phyloP scores from a whole-genome alignment of 257 asterid genomes.

The Misopates orontium region DNA sequence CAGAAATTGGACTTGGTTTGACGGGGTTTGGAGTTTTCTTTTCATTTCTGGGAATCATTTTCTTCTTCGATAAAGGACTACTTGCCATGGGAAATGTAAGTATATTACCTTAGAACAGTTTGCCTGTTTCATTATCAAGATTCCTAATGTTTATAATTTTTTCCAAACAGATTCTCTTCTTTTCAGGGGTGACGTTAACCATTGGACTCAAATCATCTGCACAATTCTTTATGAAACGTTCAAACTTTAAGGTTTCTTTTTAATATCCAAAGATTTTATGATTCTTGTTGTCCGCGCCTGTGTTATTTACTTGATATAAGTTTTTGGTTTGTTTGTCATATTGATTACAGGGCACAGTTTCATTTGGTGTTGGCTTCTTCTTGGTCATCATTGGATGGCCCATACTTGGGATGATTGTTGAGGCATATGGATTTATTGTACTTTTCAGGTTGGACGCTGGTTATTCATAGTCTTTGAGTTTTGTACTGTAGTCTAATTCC shows the following conservation, averaged over 20 bases:
- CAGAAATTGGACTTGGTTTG: slow-evolving; percentile 97
- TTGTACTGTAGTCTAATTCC: slow-evolving; percentile 14
- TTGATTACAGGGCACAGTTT: slow-evolving; percentile 65
- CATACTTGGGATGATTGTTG: slow-evolving; percentile 87
- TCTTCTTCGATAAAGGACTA: slow-evolving; percentile 91
- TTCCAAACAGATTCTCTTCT: slow-evolving; percentile 80
- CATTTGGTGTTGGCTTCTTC: slow-evolving; percentile 82
- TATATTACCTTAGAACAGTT: slow-evolving; percentile 11
- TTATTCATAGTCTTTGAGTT: slow-evolving; percentile 3
- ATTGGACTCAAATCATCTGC: slow-evolving; percentile 82
- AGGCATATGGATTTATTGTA: slow-evolving; percentile 88
- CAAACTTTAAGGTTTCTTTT: slow-evolving; percentile 73
- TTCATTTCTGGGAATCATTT: slow-evolving; percentile 80
- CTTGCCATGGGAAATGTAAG: slow-evolving; percentile 98
- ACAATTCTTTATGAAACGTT: slow-evolving; percentile 90
- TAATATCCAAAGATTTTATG: background rate
- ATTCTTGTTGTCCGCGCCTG: background rate
- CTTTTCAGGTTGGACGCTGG: slow-evolving; percentile 71
- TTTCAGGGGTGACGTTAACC: slow-evolving; percentile 88
- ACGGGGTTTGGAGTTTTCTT: slow-evolving; percentile 92
- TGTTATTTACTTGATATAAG: slow-evolving; percentile 17
- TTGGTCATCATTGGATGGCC: slow-evolving; percentile 95
- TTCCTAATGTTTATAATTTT: slow-evolving; percentile 25
- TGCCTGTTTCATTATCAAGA: slow-evolving; percentile 1
- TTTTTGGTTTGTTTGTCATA: slow-evolving; percentile 23